Percentiles rank a stretch among this genome's conserved stretches.
Conservation (phyloP, 176 grass and related monocot genomes). For the Oryza australiensis region DNA sequence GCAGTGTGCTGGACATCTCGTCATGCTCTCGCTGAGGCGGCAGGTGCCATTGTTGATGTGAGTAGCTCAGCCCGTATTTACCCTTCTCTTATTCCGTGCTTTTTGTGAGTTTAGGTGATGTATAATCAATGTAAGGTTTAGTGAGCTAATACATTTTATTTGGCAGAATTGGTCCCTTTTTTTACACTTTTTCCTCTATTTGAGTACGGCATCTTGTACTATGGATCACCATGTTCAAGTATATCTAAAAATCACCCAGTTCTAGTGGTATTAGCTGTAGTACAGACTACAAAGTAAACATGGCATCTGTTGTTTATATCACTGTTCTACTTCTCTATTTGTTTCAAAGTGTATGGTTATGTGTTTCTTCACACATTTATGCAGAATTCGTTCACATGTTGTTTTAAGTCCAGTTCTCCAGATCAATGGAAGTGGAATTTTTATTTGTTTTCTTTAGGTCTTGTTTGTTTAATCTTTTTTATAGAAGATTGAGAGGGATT, state of each 20-base stretch:
- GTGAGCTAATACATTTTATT: too few relatives aligned
- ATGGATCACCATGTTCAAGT: too few relatives aligned
- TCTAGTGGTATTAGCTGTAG: not conserved
- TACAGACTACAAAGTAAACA: not conserved
- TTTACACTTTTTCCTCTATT: too few relatives aligned
- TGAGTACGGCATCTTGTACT: too few relatives aligned
- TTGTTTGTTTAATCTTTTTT: too few relatives aligned
- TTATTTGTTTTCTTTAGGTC: constrained; percentile 92
- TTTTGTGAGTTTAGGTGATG: too few relatives aligned
- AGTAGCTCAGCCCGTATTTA: constrained; percentile 15
- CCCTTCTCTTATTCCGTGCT: too few relatives aligned
- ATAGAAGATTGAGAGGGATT: too few relatives aligned
- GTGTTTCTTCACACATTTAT: constrained; percentile 21
- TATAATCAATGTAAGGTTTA: too few relatives aligned
- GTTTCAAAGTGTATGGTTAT: constrained; percentile 6
- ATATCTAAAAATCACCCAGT: too few relatives aligned
- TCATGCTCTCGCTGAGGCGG: constrained; percentile 81
- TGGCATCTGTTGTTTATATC: not conserved
- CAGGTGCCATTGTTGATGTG: constrained; percentile 95
- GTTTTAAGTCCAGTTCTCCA: constrained; percentile 94
- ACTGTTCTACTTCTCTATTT: not conserved
- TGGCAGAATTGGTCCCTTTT: too few relatives aligned
- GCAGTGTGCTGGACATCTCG: constrained; percentile 93
- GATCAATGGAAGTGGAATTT: constrained; percentile 97
- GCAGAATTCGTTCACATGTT: constrained; percentile 93